Base-by-base conservation (phyloP, 2,329 filamentous ascomycete genomes). In the Ascomycota sp. region DNA sequence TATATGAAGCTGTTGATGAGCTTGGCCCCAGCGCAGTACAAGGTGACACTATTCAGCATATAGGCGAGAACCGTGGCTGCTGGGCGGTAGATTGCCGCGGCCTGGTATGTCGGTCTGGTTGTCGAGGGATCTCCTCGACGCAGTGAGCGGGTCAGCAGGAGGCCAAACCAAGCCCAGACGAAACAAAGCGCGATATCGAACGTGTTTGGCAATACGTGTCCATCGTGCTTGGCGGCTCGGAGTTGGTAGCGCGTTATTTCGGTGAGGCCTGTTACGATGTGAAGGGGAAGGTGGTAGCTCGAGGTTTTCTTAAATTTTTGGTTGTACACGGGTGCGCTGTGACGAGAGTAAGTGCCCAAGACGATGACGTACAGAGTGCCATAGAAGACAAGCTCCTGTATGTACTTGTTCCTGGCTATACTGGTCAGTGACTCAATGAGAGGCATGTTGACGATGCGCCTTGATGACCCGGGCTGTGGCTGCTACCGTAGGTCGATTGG, bases 1-100 rank as follows among this genome's bases (percentile, higher is more conserved):
- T 34, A 34, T 28, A 34, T 24, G 33, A 34, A 34, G 24, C 33
- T 34, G 33, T 34, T 34, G 28, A 34, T 30, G 21, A 30, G 29
- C 28, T 34, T 34, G 4, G 33, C 28, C 2, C 33, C 29, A 2
- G 29, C 33, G 8, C 33, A 28, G 21, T 34, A 34, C 11, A 34
- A 7, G 3, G 29, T 12, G n/a, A 25, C 29, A 12, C 25, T 30
- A 12, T 30, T 21, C 29, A 34, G 10, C 12, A 27, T 4, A 12
- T 34, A 34, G 9, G 33, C 33, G 6, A 30, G 29, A 7, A 34
- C n/a, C 5, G 33, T 30, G 9, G 33, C 33, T 4, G 26, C 28
- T 6, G 33, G 33, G 4, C 33, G 28, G 8, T 26, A 30, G 29
- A 34, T 13, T 8, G 33, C 29, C 1, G 29, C 33, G 8, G 33